Percentiles rank a stretch among this genome's conserved stretches.
phyloP scores from a whole-genome alignment of 2,329 filamentous ascomycete genomes.

The Cercospora sojina region DNA sequence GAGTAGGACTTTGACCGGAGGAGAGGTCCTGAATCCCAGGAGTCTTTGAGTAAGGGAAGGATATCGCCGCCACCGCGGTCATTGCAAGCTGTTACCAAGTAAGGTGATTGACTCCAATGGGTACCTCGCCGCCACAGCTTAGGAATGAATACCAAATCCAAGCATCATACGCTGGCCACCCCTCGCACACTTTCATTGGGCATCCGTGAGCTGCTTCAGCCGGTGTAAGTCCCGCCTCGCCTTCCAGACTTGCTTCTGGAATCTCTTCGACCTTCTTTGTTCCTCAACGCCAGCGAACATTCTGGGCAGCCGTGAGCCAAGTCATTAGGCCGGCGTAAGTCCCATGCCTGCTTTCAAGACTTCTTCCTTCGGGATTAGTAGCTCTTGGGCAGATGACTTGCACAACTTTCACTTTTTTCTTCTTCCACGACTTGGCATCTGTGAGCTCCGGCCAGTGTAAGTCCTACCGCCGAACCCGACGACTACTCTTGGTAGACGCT shows the following conservation, averaged over 20 bases:
- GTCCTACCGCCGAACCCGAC: constrained; percentile 1
- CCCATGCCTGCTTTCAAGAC: background rate
- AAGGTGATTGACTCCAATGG: background rate
- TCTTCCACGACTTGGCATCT: background rate
- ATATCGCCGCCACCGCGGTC: background rate
- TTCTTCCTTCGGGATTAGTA: background rate
- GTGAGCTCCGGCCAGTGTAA: constrained; percentile 12
- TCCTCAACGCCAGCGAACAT: background rate
- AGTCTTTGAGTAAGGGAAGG: background rate
- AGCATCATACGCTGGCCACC: background rate
- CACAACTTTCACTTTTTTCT: no score
- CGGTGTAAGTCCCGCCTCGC: background rate
- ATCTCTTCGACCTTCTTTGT: background rate
- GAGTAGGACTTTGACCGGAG: background rate
- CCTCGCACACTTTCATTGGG: background rate
- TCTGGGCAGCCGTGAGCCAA: constrained; percentile 1
- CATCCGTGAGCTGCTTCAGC: constrained; percentile 1
- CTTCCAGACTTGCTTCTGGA: background rate
- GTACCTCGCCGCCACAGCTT: background rate
- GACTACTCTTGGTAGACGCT: constrained; percentile 2
- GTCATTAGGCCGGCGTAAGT: constrained; percentile 1
- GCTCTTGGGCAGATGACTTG: background rate
- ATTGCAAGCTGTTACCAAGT: background rate
- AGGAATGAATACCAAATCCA: background rate
- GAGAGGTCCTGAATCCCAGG: background rate